Conservation (phyloP, 2,329 filamentous ascomycete species). For the Aspergillus ibericus region DNA sequence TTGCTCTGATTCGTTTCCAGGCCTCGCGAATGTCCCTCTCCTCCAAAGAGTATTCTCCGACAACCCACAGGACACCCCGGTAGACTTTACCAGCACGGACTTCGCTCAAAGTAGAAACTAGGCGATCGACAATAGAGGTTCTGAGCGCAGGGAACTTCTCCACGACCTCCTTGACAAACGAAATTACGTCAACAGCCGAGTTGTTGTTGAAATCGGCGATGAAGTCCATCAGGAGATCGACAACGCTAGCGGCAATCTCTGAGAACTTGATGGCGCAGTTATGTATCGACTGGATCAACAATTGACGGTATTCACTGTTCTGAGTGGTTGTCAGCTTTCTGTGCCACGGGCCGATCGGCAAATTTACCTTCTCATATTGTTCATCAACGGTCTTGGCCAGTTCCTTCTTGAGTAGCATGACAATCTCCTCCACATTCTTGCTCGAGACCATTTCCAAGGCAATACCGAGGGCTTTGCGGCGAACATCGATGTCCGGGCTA, state of each 20-base stretch:
- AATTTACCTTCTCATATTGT: conserved; percentile 81
- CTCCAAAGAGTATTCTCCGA: conserved; percentile 94
- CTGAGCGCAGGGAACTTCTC: conserved; percentile 94
- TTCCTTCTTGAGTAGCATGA: conserved; percentile 95
- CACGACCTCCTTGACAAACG: conserved; percentile 97
- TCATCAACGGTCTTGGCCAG: conserved; percentile 96
- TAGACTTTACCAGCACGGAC: conserved; percentile 97
- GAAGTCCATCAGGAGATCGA: conserved; percentile 97
- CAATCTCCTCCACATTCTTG: conserved; percentile 97
- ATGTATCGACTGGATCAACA: conserved; percentile 96
- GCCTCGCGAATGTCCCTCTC: conserved; percentile 92
- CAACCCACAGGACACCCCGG: conserved; percentile 92
- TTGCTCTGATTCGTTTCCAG: conserved; percentile 93
- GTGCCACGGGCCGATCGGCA: neutral
- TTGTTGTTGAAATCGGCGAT: conserved; percentile 98
- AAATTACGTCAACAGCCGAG: conserved; percentile 95
- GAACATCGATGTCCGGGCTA: conserved; percentile 92
- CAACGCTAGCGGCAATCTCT: conserved; percentile 93
- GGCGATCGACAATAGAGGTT: conserved; percentile 78
- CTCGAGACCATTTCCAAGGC: conserved; percentile 97
- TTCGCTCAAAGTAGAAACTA: conserved; percentile 87
- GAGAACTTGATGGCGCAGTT: conserved; percentile 99
- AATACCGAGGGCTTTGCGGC: conserved; percentile 84
- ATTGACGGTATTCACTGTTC: conserved; percentile 89
- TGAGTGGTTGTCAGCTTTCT: conserved; percentile 30